Percentiles rank a stretch among this genome's conserved stretches.
phyloP scores from a whole-genome alignment of 352 stramenopile species.

The Phytophthora fragariaefolia region DNA sequence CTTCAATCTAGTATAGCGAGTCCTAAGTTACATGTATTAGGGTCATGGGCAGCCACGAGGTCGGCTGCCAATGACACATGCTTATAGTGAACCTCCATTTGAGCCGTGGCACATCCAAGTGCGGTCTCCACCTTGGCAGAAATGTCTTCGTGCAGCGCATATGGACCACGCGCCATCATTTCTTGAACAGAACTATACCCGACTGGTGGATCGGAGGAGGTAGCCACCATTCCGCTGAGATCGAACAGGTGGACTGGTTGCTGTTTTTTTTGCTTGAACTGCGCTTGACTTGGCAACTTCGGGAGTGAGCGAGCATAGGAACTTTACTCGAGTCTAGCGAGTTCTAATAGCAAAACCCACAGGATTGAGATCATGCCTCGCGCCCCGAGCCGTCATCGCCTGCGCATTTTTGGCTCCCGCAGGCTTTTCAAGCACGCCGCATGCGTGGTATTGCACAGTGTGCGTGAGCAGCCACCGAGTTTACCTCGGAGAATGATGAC shows the following conservation, averaged over 20 bases:
- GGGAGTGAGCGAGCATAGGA: constrained; percentile 1
- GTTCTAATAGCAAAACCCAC: not conserved
- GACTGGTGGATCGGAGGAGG: constrained; percentile 17
- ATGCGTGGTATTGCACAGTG: constrained; percentile 2
- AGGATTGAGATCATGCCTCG: constrained; percentile 7
- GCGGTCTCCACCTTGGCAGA: constrained; percentile 49
- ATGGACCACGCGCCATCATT: constrained; percentile 45
- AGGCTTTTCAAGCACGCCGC: not conserved
- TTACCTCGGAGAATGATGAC: constrained; percentile 11
- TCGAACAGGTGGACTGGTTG: not conserved
- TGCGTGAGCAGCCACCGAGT: constrained; percentile 12
- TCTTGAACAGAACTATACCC: constrained; percentile 36
- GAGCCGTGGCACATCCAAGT: constrained; percentile 52
- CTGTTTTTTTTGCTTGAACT: constrained; percentile 4
- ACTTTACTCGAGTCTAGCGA: not conserved
- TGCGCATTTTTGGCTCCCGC: constrained; percentile 11
- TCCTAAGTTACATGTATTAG: no score
- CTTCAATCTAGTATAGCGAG: no score
- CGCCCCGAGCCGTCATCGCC: constrained; percentile 11
- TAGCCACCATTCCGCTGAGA: constrained; percentile 5
- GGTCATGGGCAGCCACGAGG: constrained; percentile 42
- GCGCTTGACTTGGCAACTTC: constrained; percentile 10
- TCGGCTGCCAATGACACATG: constrained; percentile 59
- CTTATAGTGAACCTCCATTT: constrained; percentile 64
- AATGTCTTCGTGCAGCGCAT: constrained; percentile 49